phyloP scores from a whole-genome alignment of 2,329 filamentous ascomycete genomes.

The Bisporella sp. region DNA sequence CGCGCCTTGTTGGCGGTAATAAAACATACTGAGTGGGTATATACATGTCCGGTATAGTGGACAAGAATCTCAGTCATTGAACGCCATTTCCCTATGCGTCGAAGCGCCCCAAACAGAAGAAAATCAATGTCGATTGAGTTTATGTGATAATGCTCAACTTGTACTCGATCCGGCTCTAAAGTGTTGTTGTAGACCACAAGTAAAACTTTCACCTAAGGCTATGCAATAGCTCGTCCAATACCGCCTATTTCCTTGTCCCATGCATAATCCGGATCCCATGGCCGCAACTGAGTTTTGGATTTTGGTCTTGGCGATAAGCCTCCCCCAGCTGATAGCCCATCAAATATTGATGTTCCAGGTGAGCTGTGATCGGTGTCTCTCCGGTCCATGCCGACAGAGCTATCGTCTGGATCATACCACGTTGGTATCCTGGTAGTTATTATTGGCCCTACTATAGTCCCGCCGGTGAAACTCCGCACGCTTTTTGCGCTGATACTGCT shows the following conservation, averaged over 20 bases:
- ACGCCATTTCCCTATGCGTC: too few relatives aligned
- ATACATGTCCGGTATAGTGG: too few relatives aligned
- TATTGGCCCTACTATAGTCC: conserved; percentile 12
- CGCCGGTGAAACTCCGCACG: conserved; percentile 17
- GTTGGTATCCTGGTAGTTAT: conserved; percentile 12
- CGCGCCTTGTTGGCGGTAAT: too few relatives aligned
- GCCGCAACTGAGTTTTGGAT: conserved; percentile 12
- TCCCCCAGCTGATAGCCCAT: conserved; percentile 9
- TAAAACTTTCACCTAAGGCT: not conserved
- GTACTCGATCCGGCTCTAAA: too few relatives aligned
- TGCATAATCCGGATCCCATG: conserved; percentile 9
- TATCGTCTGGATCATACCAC: conserved; percentile 22
- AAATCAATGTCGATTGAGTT: too few relatives aligned
- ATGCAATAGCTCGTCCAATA: conserved; percentile 22
- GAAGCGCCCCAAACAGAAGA: too few relatives aligned
- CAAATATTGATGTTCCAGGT: conserved; percentile 16
- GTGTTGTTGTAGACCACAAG: too few relatives aligned
- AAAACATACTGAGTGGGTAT: too few relatives aligned
- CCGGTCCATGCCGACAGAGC: conserved; percentile 10
- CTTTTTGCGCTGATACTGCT: conserved; percentile 25
- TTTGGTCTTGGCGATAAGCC: conserved; percentile 22
- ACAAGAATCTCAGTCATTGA: too few relatives aligned
- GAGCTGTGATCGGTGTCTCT: conserved; percentile 13
- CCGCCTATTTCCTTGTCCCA: not conserved
- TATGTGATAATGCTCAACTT: too few relatives aligned